Evolutionary conservation across 495 filamentous ascomycete species (phyloP).

Genomic region (Antarctomyces pellizariae): DNA sequence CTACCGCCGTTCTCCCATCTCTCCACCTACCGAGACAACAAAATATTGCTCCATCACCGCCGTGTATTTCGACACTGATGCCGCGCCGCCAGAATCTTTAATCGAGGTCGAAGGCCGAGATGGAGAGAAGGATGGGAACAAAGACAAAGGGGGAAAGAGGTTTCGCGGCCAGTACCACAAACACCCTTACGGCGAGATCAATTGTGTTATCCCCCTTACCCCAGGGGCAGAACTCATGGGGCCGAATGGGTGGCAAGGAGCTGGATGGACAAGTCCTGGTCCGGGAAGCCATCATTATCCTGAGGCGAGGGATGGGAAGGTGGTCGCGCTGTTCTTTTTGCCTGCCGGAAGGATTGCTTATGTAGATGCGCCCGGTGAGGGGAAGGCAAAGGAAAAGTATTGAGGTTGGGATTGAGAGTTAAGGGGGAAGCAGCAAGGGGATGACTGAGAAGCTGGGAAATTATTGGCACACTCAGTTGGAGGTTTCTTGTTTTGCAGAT

Average conservation of each 20-base stretch:
- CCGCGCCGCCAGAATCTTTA: no score
- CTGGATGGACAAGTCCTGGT: slow-evolving; percentile 21
- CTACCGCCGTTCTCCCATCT: slow-evolving; percentile 21
- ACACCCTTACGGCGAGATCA: slow-evolving; percentile 26
- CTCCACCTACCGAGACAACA: slow-evolving; percentile 15
- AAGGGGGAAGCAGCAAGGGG: no score
- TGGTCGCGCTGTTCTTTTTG: slow-evolving; percentile 21
- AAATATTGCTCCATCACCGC: slow-evolving; percentile 24
- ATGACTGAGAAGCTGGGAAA: no score
- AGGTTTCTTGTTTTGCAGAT: no score
- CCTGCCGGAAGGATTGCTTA: slow-evolving; percentile 20
- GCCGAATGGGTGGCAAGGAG: slow-evolving; percentile 21
- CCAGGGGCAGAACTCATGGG: slow-evolving; percentile 18
- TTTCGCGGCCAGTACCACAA: slow-evolving; percentile 22
- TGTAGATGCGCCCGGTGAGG: no score
- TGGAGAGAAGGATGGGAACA: no score
- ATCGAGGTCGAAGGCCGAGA: no score
- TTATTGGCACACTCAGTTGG: no score
- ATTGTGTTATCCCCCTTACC: slow-evolving; percentile 23
- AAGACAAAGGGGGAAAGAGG: no score
- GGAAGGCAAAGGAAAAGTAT: no score
- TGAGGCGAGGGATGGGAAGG: slow-evolving; percentile 15
- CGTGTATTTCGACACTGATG: slow-evolving; percentile 23
- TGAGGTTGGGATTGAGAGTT: no score
- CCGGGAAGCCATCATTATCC: slow-evolving; percentile 24